Base-by-base conservation (phyloP, 2,329 filamentous ascomycete genomes). In the Verticillium albo-atrum region DNA sequence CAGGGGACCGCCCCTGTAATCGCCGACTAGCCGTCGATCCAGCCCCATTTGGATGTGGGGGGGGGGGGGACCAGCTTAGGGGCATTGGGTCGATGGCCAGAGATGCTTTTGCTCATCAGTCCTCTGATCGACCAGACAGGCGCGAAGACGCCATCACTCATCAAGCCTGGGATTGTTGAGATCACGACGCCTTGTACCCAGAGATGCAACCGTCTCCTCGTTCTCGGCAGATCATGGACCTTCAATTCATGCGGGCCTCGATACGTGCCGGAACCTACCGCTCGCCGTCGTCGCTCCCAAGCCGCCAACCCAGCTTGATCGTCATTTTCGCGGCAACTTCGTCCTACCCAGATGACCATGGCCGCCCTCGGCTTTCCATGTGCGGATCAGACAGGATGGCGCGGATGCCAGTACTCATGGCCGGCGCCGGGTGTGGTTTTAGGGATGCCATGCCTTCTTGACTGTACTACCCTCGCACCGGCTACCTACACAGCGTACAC, bases 11-110 rank as follows among this genome's bases (percentile, higher is more conserved):
- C 54, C 61, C 60, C 60, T 63, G 61, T 37, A 58, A 27, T 47
- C 32, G 59, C 52, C 60, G 20, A 28, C 47, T 63, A 62, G 61
- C 57, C 28, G 61, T 63, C 61, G 61, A 63, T 63, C 61, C 25
- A 58, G 34, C 26, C 54, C 26, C 37, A 54, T 27, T 52, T 32
- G 57, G 30, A 17, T 53, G 56, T 35, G 56, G 47, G 30, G 27
- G 30, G 55, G 26, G 56, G 47, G 30, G 27, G 30, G 55, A 26
- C 37, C 6, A 20, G n/a, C 14, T 17, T 52, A 28, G 42, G 20
- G 17, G 42, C 55, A 28, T 14, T 58, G 20, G 23, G 35, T 26
- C 47, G 42, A 47, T 23, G 42, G 20, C 37, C 42, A 47, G 20
- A 47, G 42, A 47, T 47, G 42, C 42, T 47, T 47, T 47, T 47